Conservation (phyloP, 257 asterid genomes). For the Henckelia pumila region DNA sequence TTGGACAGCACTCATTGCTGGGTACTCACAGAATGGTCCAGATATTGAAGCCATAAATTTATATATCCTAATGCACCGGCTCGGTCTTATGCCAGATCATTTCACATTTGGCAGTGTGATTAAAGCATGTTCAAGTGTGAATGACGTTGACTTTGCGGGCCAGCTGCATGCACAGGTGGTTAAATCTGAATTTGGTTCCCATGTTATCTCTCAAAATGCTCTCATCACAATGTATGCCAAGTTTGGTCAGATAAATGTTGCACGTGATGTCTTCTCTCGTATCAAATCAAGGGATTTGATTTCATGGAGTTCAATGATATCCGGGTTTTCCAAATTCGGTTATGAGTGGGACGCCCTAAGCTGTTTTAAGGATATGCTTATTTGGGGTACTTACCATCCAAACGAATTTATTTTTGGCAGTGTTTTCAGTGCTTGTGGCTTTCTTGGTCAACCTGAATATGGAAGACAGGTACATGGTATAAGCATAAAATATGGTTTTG, state of each 20-base stretch:
- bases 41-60: slow-evolving; percentile 50
- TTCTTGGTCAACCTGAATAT: slow-evolving; percentile 42
- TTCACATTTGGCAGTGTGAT: slow-evolving; percentile 68
- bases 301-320: slow-evolving; percentile 82
- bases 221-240: slow-evolving; percentile 65
- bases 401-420: slow-evolving; percentile 71
- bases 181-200: slow-evolving; percentile 55
- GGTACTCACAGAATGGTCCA: slow-evolving; percentile 54
- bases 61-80: slow-evolving; percentile 51
- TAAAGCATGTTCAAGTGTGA: slow-evolving; percentile 52
- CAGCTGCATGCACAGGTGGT: slow-evolving; percentile 62
- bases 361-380: slow-evolving; percentile 61
- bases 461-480: slow-evolving; percentile 68
- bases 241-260: slow-evolving; percentile 42
- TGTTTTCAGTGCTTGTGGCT: slow-evolving; percentile 61
- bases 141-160: slow-evolving; percentile 40
- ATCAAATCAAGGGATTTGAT: slow-evolving; percentile 57
- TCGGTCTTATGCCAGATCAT: slow-evolving; percentile 52
- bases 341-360: slow-evolving; percentile 52
- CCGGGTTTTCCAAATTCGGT: slow-evolving; percentile 71
- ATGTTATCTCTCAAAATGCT: slow-evolving; percentile 66
- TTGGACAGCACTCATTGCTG: slow-evolving; percentile 71
- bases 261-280: slow-evolving; percentile 40
- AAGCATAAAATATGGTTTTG: slow-evolving; percentile 53
- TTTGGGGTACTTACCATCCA: slow-evolving; percentile 38